Conservation (phyloP, 768 basidiomycete genomes). For the Boletellus ananiceps region DNA sequence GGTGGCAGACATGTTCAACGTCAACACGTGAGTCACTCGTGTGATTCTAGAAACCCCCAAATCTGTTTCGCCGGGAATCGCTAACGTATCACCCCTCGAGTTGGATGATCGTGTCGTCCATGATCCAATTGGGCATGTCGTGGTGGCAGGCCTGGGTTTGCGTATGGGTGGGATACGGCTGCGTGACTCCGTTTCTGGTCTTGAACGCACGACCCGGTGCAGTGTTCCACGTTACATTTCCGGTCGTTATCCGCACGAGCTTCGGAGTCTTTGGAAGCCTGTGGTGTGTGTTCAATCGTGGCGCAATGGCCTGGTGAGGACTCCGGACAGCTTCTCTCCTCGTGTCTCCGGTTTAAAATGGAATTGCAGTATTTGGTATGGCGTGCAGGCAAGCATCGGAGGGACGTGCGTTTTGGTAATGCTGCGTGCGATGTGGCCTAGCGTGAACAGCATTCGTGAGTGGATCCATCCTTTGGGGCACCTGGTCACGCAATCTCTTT, state of each 20-base stretch:
- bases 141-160: conserved; percentile 89
- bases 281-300: conserved; percentile 77
- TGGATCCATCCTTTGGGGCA: conserved; percentile 11
- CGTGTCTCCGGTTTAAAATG: conserved; percentile 12
- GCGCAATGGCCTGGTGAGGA: conserved; percentile 63
- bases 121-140: conserved; percentile 66
- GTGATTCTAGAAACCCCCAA: not conserved
- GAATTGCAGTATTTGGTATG: conserved; percentile 61
- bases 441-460: conserved; percentile 60
- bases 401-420: conserved; percentile 72
- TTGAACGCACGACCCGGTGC: conserved; percentile 77
- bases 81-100: conserved; percentile 29
- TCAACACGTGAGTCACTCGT: conserved; percentile 55
- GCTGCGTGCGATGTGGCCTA: conserved; percentile 74
- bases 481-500: conserved; percentile 1
- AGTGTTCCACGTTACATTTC: conserved; percentile 71
- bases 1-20: conserved; percentile 78
- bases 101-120: conserved; percentile 75
- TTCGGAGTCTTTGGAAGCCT: conserved; percentile 76
- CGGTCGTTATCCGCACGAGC: conserved; percentile 69
- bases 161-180: conserved; percentile 59
- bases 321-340: conserved; percentile 24
- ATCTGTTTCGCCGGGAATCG: not conserved
- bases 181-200: conserved; percentile 67
- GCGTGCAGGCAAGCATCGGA: conserved; percentile 80